Conservation (phyloP, 805 yeast species). For the Saccharomyces cerevisiae region DNA sequence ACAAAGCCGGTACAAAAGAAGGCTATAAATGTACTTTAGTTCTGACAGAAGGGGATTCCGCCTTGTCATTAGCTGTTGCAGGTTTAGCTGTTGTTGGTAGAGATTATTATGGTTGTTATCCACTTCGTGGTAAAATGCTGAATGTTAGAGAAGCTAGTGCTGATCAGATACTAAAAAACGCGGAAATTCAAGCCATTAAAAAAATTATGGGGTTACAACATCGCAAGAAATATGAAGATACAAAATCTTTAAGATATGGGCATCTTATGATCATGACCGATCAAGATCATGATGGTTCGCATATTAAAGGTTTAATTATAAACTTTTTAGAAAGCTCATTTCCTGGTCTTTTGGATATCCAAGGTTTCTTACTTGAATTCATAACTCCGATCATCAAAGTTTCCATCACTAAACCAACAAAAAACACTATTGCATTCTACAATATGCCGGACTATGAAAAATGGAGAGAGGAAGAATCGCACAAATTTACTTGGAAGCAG, state of each 20-base stretch:
- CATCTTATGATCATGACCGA: constrained; percentile 98
- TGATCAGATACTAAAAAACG: constrained; percentile 89
- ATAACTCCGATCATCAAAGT: constrained; percentile 96
- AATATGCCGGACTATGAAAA: constrained; percentile 92
- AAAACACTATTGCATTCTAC: constrained; percentile 63
- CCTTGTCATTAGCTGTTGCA: constrained; percentile 81
- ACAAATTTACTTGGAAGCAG: constrained; percentile 70
- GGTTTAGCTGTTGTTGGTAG: constrained; percentile 94
- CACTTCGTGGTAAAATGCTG: constrained; percentile 86
- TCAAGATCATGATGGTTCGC: constrained; percentile 99
- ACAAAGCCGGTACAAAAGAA: constrained; percentile 89
- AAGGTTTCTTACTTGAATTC: constrained; percentile 88
- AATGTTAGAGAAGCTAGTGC: constrained; percentile 95
- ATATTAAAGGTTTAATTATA: constrained; percentile 90
- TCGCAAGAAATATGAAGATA: constrained; percentile 69
- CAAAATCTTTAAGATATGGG: constrained; percentile 79
- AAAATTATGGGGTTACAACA: constrained; percentile 94
- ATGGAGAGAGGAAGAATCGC: constrained; percentile 85
- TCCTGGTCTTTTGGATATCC: constrained; percentile 84
- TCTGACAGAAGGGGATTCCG: constrained; percentile 96
- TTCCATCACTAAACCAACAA: constrained; percentile 57
- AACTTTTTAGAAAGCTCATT: constrained; percentile 89
- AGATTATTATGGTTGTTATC: constrained; percentile 91
- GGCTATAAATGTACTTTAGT: constrained; percentile 89
- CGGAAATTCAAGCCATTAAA: constrained; percentile 90